phyloP scores from a whole-genome alignment of 179 eudicot species.

The Silene noctiflora region DNA sequence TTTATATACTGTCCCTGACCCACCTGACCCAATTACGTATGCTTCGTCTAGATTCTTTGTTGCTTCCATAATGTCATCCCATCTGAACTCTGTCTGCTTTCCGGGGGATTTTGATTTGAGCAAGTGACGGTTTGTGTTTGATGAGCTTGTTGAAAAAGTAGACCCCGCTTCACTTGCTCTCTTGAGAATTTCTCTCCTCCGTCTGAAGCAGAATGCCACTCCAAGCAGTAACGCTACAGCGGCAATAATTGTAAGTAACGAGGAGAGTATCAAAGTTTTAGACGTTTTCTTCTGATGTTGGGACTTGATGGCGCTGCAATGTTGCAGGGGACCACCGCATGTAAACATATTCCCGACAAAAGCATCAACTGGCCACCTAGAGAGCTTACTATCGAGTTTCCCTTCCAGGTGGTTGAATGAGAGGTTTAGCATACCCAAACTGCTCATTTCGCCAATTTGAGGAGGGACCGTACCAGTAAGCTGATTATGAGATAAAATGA shows the following conservation, averaged over 20 bases:
- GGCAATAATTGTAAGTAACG: conserved; percentile 56
- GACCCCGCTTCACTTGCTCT: conserved; percentile 41
- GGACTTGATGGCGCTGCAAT: conserved; percentile 34
- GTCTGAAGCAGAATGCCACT: conserved; percentile 51
- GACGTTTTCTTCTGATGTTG: conserved; percentile 32
- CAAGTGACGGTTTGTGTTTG: conserved; percentile 56
- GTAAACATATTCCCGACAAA: conserved; percentile 64
- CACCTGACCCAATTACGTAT: conserved; percentile 85
- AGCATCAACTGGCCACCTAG: conserved; percentile 62
- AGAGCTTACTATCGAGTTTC: conserved; percentile 50
- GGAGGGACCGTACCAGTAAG: conserved; percentile 68
- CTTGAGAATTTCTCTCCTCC: conserved; percentile 39
- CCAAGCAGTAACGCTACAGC: conserved; percentile 54
- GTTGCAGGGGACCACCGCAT: conserved; percentile 73
- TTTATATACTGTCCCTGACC: conserved; percentile 82
- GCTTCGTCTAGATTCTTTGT: conserved; percentile 81
- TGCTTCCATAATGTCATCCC: conserved; percentile 92
- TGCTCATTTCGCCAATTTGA: conserved; percentile 69
- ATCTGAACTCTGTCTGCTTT: conserved; percentile 50
- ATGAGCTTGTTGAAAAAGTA: conserved; percentile 56
- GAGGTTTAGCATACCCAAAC: conserved; percentile 67
- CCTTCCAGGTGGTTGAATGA: conserved; percentile 79
- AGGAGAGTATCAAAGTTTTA: conserved; percentile 46
- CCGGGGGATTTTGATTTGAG: conserved; percentile 47
- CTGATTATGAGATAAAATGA: conserved; percentile 73